A percentile compares a stretch with the other conserved stretches of the same genome.
Conservation (phyloP, 2,329 filamentous ascomycete genomes). For the Penicillium italicum region DNA sequence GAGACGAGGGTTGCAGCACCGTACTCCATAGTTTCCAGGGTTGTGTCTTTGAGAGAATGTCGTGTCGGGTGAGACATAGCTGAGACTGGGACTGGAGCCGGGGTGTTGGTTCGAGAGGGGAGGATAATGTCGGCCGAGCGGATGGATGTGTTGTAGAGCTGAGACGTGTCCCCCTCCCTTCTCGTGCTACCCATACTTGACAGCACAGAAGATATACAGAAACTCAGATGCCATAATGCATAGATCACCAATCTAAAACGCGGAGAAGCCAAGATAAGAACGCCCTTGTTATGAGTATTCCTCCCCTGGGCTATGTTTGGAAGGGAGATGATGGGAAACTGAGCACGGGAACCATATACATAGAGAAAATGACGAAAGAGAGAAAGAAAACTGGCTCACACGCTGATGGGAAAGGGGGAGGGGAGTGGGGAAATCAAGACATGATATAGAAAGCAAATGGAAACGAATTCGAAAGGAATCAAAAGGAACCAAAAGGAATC, state of each 20-base stretch:
- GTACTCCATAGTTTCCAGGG: not conserved
- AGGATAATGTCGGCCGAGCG: not conserved
- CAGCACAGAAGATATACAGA: not conserved
- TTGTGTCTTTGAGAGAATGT: not conserved
- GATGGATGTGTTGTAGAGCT: not conserved
- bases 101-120: not conserved
- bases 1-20: not conserved
- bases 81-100: not conserved
- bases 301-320: slow-evolving; percentile 7
- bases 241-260: slow-evolving; percentile 8
- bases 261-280: slow-evolving; percentile 10
- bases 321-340: not conserved
- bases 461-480: too few relatives aligned
- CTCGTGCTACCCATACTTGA: slow-evolving; percentile 9
- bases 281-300: slow-evolving; percentile 21
- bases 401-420: not conserved
- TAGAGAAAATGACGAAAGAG: not conserved
- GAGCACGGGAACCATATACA: slow-evolving; percentile 2
- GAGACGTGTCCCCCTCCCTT: not conserved
- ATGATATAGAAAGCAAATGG: not conserved
- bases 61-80: not conserved
- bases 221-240: slow-evolving; percentile 1
- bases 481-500: too few relatives aligned
- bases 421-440: not conserved
- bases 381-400: slow-evolving; percentile 1